Evolutionary conservation across 2,329 filamentous ascomycete genomes (phyloP).

Genomic region (Fusarium pininemorale): DNA sequence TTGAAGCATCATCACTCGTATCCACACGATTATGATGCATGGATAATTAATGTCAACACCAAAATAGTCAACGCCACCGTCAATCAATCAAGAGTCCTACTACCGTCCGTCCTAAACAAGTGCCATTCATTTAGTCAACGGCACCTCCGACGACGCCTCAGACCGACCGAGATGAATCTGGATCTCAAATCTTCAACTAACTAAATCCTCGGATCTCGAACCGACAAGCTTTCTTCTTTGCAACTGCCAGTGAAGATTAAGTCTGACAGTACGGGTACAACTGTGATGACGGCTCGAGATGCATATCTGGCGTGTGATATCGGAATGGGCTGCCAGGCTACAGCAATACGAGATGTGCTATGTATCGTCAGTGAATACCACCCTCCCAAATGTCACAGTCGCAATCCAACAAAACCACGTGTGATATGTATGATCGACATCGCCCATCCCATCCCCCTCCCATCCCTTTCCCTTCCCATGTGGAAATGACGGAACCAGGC

Average conservation of each 20-base stretch:
- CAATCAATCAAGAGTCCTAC: background rate
- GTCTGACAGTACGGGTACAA: background rate
- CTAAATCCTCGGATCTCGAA: background rate
- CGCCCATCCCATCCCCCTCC: background rate
- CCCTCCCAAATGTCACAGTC: slow-evolving; percentile 10
- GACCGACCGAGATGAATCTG: slow-evolving; percentile 23
- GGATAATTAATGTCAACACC: background rate
- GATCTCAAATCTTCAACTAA: background rate
- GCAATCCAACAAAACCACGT: slow-evolving; percentile 18
- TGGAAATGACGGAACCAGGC: slow-evolving; percentile 20
- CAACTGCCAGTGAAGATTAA: background rate
- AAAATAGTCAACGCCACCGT: background rate
- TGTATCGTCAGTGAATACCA: background rate
- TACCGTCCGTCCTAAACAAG: background rate
- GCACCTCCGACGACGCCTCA: slow-evolving; percentile 25
- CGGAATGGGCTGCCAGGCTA: background rate
- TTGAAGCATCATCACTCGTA: background rate
- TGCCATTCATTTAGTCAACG: background rate
- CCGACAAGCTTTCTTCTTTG: background rate
- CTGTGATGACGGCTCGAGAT: background rate
- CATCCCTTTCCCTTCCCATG: background rate
- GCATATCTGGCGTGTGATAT: background rate
- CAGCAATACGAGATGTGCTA: background rate
- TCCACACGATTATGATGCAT: background rate
- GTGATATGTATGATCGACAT: slow-evolving; percentile 19